Base-by-base conservation (phyloP, 129 eudicot genomes). In the Kitagawia praeruptora region DNA sequence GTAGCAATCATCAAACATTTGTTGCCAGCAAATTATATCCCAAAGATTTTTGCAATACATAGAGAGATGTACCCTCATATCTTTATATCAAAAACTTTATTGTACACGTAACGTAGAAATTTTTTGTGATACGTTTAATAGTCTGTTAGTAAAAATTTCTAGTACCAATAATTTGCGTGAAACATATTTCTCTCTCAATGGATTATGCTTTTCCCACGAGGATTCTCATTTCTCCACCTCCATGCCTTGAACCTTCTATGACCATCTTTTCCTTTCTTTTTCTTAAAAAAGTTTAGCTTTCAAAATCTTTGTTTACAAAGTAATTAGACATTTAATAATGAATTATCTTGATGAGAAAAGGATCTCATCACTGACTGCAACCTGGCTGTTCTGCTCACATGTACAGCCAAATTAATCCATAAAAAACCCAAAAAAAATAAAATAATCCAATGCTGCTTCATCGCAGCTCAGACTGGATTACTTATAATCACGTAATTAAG, bases 231-330 rank as follows among this genome's bases (percentile, higher is more conserved):
- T 61, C 37, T 61, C 12, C 66, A 54, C 66, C 14, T 34, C 25
- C 69, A 25, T 61, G 69, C 66, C 78, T 69, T 70, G 77, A 46
- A 16, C 49, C 82, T 76, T 82, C 83, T 63, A 64, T 1, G 34
- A 31, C 40, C 49, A 82, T 82, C 76, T 80, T 83, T 79, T 80
- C 75, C 73, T 48, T 34, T 34, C 37, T 34, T 69, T 70, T 78
- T 64, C 42, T 74, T 63, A 31, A 80, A 67, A 46, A 45, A 9
- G 37, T 0, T 76, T 80, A 61, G 81, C 75, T 85, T 61, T 83
- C 70, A 75, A 76, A 83, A 87, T 87, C 83, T 81, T 81, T 83
- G 91, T 81, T 82, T 80, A 82, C 83, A 75, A 80, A 77, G 81
- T n/a, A n/a, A n/a, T 78, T 79, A 83, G 70, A 75, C 81, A 78